Evolutionary conservation across 768 basidiomycete species (phyloP).

Genomic region (Boletus vinaceobasis): DNA sequence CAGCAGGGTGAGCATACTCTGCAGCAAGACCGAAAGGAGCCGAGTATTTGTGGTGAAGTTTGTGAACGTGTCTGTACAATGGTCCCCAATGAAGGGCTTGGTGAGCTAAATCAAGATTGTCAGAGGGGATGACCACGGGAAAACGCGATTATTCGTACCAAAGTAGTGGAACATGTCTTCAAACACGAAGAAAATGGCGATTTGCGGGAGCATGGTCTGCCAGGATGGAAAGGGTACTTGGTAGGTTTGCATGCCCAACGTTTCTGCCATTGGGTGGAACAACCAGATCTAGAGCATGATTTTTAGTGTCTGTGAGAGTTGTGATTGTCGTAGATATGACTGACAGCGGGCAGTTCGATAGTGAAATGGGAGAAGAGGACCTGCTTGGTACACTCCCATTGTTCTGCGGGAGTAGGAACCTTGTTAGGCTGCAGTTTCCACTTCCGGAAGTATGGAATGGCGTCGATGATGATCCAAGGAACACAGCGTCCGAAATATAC

Average conservation of each 20-base stretch:
- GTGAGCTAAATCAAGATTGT: constrained; percentile 56
- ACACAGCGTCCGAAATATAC: constrained; percentile 96
- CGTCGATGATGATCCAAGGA: constrained; percentile 95
- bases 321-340: constrained; percentile 22
- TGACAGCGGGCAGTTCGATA: constrained; percentile 83
- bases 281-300: constrained; percentile 66
- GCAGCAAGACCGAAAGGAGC: constrained; percentile 97
- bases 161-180: constrained; percentile 96
- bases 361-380: constrained; percentile 96
- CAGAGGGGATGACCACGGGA: neutral
- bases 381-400: constrained; percentile 94
- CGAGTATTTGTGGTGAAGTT: constrained; percentile 95
- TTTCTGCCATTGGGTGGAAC: constrained; percentile 88
- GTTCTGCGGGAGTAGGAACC: constrained; percentile 72
- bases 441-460: constrained; percentile 86
- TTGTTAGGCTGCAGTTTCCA: constrained; percentile 94
- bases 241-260: constrained; percentile 86
- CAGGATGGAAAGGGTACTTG: constrained; percentile 87
- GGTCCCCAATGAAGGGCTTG: constrained; percentile 81
- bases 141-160: constrained; percentile 39
- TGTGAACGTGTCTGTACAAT: constrained; percentile 92
- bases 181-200: constrained; percentile 89
- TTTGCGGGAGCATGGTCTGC: constrained; percentile 67
- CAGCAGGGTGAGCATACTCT: constrained; percentile 96
- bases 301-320: neutral